Evolutionary conservation across 331 rosid species (phyloP).

Genomic region (Cydonia oblonga): DNA sequence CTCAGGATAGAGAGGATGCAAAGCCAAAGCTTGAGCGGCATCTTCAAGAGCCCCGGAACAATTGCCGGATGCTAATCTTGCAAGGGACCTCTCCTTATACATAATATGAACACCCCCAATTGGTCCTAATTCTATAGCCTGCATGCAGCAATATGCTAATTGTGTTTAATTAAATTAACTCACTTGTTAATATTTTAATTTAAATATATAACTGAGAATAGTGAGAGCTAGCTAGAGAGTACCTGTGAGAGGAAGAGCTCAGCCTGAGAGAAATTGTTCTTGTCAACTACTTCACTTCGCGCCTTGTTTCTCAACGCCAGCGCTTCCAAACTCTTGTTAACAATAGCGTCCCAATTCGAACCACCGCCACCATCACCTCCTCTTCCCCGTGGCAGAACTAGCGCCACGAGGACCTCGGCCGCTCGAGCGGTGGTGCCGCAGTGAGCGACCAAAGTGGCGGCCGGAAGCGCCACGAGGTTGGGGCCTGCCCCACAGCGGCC

Average conservation of each 20-base stretch:
- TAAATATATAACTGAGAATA: too few relatives aligned
- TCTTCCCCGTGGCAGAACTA: background rate
- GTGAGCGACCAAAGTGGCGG: slow-evolving; percentile 32
- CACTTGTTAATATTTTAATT: background rate
- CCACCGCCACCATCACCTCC: background rate
- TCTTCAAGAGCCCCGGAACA: slow-evolving; percentile 63
- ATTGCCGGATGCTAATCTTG: slow-evolving; percentile 57
- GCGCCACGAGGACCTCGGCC: slow-evolving; percentile 43
- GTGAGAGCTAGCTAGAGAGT: too few relatives aligned
- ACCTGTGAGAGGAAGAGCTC: slow-evolving; percentile 62
- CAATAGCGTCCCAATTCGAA: slow-evolving; percentile 8
- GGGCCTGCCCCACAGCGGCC: slow-evolving; percentile 77
- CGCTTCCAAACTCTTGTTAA: slow-evolving; percentile 52
- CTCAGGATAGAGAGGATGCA: slow-evolving; percentile 57
- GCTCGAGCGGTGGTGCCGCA: slow-evolving; percentile 64
- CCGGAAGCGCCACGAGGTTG: slow-evolving; percentile 51
- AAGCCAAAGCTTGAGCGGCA: slow-evolving; percentile 51
- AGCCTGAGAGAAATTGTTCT: slow-evolving; percentile 42
- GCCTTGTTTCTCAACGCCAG: slow-evolving; percentile 71
- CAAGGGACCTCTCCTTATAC: slow-evolving; percentile 62
- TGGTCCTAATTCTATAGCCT: slow-evolving; percentile 67
- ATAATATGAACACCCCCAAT: slow-evolving; percentile 60
- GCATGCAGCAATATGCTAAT: background rate
- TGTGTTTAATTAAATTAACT: too few relatives aligned
- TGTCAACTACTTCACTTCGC: slow-evolving; percentile 24